phyloP scores from a whole-genome alignment of 345 rosid species.

The Acer negundo region DNA sequence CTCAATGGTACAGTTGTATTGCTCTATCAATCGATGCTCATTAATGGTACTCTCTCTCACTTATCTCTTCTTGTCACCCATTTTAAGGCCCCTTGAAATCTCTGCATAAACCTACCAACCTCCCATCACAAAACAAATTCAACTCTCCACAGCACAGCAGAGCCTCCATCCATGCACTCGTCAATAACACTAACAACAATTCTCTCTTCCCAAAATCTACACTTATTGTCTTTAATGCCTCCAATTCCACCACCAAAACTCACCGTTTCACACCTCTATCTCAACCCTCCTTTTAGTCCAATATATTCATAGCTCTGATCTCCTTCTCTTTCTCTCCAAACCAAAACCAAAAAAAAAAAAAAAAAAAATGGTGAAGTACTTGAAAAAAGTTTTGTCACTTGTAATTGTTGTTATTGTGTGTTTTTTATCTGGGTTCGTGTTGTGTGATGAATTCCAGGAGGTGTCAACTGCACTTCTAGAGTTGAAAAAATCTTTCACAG shows the following conservation, averaged over 20 bases:
- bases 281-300: background rate
- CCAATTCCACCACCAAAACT: background rate
- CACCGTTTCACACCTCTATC: background rate
- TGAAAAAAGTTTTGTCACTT: constrained; percentile 16
- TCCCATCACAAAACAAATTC: constrained; percentile 8
- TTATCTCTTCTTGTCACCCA: constrained; percentile 30
- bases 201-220: background rate
- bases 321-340: background rate
- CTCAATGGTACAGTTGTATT: constrained; percentile 39
- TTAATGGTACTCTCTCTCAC: constrained; percentile 27
- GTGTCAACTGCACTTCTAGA: constrained; percentile 50
- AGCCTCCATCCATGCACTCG: background rate
- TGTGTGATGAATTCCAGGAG: constrained; percentile 31
- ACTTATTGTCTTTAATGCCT: constrained; percentile 3
- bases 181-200: background rate
- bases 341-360: too few species aligned
- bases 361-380: background rate
- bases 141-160: background rate
- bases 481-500: constrained; percentile 50
- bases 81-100: constrained; percentile 25
- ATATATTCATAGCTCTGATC: background rate
- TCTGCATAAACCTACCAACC: constrained; percentile 13
- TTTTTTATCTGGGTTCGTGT: constrained; percentile 24
- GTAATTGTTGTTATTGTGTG: constrained; percentile 30
- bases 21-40: constrained; percentile 18